phyloP scores from a whole-genome alignment of 1,284 basidiomycete species.

The Puccinia hordei region DNA sequence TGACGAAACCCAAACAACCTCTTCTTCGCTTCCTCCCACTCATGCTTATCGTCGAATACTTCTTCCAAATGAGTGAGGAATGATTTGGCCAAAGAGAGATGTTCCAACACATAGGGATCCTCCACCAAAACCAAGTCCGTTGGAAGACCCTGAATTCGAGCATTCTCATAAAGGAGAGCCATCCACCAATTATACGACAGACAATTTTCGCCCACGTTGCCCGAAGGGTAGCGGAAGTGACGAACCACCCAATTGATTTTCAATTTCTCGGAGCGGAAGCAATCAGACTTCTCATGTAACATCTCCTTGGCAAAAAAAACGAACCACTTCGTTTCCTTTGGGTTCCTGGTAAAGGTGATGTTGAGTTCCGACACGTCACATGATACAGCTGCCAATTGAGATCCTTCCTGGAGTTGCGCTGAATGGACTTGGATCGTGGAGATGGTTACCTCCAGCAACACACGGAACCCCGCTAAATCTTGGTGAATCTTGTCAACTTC shows the following conservation, averaged over 20 bases:
- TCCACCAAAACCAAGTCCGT: background rate
- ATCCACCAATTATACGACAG: constrained; percentile 23
- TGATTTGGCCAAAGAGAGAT: background rate
- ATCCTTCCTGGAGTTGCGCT: too few relatives aligned
- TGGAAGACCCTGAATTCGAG: background rate
- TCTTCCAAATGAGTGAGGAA: background rate
- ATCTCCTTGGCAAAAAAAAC: background rate
- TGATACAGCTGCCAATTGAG: too few relatives aligned
- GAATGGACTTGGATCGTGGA: background rate
- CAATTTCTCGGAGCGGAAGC: background rate
- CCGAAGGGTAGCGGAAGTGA: background rate
- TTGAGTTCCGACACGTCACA: background rate
- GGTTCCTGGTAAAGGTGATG: background rate
- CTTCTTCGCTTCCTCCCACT: constrained; percentile 17
- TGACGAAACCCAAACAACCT: background rate
- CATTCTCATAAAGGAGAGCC: constrained; percentile 9
- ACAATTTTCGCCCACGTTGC: background rate
- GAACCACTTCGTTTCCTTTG: background rate
- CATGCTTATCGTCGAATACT: constrained; percentile 3
- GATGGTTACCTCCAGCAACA: too few relatives aligned
- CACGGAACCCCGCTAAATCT: too few relatives aligned
- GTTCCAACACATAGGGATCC: background rate
- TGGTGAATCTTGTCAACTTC: background rate
- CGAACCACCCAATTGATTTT: constrained; percentile 25
- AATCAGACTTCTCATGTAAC: background rate